A percentile compares a stretch with the other conserved stretches of the same genome.
Conservation (phyloP, 345 rosid genomes). For the Erucastrum elatum region DNA sequence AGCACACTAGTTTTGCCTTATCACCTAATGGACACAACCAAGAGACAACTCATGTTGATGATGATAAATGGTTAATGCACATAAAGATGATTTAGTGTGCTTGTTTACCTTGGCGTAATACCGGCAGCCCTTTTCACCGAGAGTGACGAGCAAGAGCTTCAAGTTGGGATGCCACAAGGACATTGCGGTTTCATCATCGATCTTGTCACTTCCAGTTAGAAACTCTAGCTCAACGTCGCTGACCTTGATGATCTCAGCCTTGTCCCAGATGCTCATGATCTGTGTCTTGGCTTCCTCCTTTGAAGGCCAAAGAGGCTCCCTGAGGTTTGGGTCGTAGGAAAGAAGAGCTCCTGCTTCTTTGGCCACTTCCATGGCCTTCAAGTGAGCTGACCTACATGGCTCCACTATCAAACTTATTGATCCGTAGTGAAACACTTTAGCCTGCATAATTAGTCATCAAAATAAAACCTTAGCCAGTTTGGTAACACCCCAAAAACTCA, state of each 20-base stretch:
- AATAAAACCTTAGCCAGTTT: neutral
- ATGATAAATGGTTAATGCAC: neutral
- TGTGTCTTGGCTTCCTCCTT: constrained; percentile 58
- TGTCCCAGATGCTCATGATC: constrained; percentile 68
- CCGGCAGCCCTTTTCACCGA: constrained; percentile 60
- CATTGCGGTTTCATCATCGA: constrained; percentile 43
- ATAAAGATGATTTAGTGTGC: neutral
- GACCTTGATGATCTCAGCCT: constrained; percentile 71
- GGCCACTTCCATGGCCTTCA: constrained; percentile 61
- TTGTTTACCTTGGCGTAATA: constrained; percentile 49
- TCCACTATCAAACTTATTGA: constrained; percentile 70
- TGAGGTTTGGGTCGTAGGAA: constrained; percentile 68
- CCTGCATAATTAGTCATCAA: constrained; percentile 44
- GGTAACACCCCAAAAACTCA: neutral
- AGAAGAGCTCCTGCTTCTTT: constrained; percentile 60
- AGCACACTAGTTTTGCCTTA: constrained; percentile 29
- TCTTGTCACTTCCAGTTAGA: constrained; percentile 44
- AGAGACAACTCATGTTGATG: constrained; percentile 11
- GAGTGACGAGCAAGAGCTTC: constrained; percentile 64
- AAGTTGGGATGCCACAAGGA: constrained; percentile 51
- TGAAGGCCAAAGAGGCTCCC: constrained; percentile 67
- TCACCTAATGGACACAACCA: constrained; percentile 29
- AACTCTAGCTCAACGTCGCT: constrained; percentile 54
- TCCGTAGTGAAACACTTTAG: constrained; percentile 64
- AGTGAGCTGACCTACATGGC: constrained; percentile 70